Conservation (phyloP, 2,329 filamentous ascomycete species). For the Penicillium griseofulvum region DNA sequence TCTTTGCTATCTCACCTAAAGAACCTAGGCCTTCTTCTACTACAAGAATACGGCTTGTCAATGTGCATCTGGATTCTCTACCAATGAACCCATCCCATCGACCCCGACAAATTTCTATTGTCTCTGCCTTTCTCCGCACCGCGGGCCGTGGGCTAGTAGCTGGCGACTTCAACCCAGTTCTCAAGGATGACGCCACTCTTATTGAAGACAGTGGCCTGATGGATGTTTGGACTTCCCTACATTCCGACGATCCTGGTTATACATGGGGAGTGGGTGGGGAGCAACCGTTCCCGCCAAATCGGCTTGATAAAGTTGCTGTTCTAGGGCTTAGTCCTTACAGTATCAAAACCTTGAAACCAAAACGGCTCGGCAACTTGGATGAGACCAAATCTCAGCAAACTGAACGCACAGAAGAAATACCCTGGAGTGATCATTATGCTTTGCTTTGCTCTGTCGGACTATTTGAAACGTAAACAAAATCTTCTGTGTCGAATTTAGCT, state of each 20-base stretch:
- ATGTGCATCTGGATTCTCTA: slow-evolving; percentile 43
- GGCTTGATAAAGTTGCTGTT: slow-evolving; percentile 40
- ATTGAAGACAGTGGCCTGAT: slow-evolving; percentile 32
- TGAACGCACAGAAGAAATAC: neutral
- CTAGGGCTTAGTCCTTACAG: neutral
- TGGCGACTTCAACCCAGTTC: slow-evolving; percentile 43
- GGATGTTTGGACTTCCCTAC: slow-evolving; percentile 37
- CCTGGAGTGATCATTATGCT: neutral
- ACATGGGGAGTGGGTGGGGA: slow-evolving; percentile 41
- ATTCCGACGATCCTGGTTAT: slow-evolving; percentile 31
- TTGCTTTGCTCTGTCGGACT: neutral
- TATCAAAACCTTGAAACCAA: too few species aligned
- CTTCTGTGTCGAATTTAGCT: too few species aligned
- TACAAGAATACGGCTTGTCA: slow-evolving; percentile 31
- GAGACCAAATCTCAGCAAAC: neutral
- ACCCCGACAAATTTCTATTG: slow-evolving; percentile 30
- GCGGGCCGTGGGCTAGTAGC: slow-evolving; percentile 35
- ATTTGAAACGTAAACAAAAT: too few species aligned
- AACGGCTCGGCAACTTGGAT: neutral
- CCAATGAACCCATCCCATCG: slow-evolving; percentile 28
- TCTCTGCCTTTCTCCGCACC: slow-evolving; percentile 23
- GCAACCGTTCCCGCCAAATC: slow-evolving; percentile 30
- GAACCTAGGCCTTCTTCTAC: neutral
- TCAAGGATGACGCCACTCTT: slow-evolving; percentile 34
- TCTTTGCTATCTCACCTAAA: slow-evolving; percentile 1